phyloP scores from a whole-genome alignment of 768 basidiomycete species.

The Harrya chromipes region DNA sequence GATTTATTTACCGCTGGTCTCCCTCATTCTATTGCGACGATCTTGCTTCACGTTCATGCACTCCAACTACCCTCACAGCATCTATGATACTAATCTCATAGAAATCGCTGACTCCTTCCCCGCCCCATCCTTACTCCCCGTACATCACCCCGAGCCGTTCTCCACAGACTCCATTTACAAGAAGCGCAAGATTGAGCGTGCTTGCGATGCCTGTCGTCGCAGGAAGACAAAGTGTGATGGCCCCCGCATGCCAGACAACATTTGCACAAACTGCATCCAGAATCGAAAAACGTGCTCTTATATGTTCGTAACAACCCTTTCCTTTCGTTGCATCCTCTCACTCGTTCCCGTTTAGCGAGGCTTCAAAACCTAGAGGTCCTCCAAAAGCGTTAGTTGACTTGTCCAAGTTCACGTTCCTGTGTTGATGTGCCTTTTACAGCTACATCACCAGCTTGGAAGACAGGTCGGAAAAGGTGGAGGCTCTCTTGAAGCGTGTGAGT shows the following conservation, averaged over 20 bases:
- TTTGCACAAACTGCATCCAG: slow-evolving; percentile 58
- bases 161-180: slow-evolving; percentile 25
- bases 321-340: slow-evolving; percentile 1
- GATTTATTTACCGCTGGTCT: too few relatives aligned
- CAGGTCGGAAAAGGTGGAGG: slow-evolving; percentile 53
- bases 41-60: slow-evolving; percentile 20
- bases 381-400: slow-evolving; percentile 56
- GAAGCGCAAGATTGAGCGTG: slow-evolving; percentile 50
- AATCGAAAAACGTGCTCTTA: slow-evolving; percentile 56
- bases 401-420: not conserved
- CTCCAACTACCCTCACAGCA: slow-evolving; percentile 11
- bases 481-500: slow-evolving; percentile 50
- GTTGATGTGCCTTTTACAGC: slow-evolving; percentile 27
- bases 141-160: slow-evolving; percentile 2
- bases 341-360: slow-evolving; percentile 40
- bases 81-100: slow-evolving; percentile 25
- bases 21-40: slow-evolving; percentile 1
- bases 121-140: slow-evolving; percentile 10
- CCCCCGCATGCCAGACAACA: slow-evolving; percentile 44
- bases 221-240: slow-evolving; percentile 64
- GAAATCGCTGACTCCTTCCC: slow-evolving; percentile 23
- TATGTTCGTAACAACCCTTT: slow-evolving; percentile 38
- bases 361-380: slow-evolving; percentile 62
- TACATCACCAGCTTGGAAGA: slow-evolving; percentile 61
- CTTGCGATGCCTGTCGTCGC: slow-evolving; percentile 58